Evolutionary conservation across 306 rosid genomes (phyloP).

Genomic region (Ammopiptanthus mongolicus): DNA sequence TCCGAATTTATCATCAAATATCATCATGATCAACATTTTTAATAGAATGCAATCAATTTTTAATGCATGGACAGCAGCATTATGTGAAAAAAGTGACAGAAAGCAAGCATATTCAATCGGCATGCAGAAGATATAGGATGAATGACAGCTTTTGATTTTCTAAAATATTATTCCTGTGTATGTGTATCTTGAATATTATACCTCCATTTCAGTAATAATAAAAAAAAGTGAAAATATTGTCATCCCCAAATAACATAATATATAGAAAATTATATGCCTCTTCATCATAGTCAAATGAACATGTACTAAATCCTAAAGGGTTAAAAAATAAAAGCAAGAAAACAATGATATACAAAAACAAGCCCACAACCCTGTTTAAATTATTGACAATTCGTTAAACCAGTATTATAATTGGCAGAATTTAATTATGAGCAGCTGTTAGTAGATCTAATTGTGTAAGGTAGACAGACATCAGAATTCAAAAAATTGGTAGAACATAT

Average conservation of each 20-base stretch:
- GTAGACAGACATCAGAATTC: background rate
- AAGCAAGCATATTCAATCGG: background rate
- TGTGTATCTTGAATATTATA: background rate
- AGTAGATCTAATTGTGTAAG: background rate
- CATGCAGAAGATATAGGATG: background rate
- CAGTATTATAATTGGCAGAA: background rate
- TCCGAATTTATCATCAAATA: background rate
- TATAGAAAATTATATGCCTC: background rate
- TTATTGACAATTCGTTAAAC: background rate
- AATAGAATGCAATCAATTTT: background rate
- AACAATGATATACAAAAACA: background rate
- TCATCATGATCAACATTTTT: slow-evolving; percentile 1
- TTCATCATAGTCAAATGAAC: background rate
- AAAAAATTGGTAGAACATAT: background rate
- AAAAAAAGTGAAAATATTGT: background rate
- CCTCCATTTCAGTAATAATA: background rate
- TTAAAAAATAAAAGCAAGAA: background rate
- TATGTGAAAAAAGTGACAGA: background rate
- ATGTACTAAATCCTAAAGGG: background rate
- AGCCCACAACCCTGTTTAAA: background rate
- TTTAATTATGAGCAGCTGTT: background rate
- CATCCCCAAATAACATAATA: background rate
- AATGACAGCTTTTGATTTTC: background rate
- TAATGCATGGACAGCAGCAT: background rate
- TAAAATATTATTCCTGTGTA: background rate